Conservation (phyloP, 2,329 filamentous ascomycete species). For the Claviceps humidiphila region DNA sequence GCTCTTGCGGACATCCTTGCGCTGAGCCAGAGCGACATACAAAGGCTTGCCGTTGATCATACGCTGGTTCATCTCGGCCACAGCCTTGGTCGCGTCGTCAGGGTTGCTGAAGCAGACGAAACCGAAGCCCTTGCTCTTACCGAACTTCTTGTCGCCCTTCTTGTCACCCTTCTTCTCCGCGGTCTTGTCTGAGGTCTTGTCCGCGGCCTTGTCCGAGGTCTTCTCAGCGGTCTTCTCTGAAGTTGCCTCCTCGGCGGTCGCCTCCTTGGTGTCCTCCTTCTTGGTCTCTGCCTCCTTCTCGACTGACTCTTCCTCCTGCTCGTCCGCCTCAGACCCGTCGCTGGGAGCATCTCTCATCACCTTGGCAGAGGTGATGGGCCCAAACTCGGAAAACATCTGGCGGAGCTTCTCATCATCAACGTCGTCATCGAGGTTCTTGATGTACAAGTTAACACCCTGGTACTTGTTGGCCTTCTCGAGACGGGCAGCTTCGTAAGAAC, state of each 20-base stretch:
- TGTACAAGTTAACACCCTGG: constrained; percentile 97
- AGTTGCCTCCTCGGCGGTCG: constrained; percentile 29
- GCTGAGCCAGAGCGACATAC: constrained; percentile 94
- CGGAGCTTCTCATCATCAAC: constrained; percentile 97
- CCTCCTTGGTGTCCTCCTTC: constrained; percentile 33
- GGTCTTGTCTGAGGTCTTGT: constrained; percentile 20
- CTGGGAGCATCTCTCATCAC: constrained; percentile 80
- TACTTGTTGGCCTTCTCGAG: constrained; percentile 99
- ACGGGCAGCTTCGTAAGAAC: constrained; percentile 94
- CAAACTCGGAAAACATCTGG: constrained; percentile 80
- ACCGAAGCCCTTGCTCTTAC: constrained; percentile 99
- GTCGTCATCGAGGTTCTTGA: constrained; percentile 97
- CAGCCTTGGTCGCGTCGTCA: constrained; percentile 96
- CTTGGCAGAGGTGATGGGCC: constrained; percentile 95
- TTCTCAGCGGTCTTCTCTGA: constrained; percentile 44
- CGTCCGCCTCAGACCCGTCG: constrained; percentile 41
- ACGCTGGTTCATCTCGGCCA: constrained; percentile 99
- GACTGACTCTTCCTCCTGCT: constrained; percentile 38
- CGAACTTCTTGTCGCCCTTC: constrained; percentile 53
- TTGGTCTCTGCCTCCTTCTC: constrained; percentile 36
- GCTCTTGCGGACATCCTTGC: constrained; percentile 98
- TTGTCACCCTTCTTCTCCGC: constrained; percentile 41
- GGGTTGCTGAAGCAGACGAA: constrained; percentile 99
- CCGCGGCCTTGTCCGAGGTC: constrained; percentile 95
- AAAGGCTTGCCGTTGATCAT: constrained; percentile 96